Conservation (phyloP, 768 basidiomycete genomes). For the Mycena capillaripes region DNA sequence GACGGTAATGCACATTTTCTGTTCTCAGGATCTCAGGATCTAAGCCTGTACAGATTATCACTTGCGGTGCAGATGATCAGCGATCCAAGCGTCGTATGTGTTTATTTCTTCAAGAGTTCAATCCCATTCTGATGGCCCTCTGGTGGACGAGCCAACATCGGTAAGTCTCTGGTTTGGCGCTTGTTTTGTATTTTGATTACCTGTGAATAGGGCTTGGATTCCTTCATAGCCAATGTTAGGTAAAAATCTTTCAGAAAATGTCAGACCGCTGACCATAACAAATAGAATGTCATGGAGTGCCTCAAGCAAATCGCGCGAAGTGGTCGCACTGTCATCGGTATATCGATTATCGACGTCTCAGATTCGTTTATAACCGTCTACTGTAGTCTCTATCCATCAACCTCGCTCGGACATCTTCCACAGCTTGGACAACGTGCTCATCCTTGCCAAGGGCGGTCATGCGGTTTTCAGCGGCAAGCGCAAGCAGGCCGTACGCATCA, state of each 20-base stretch:
- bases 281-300: constrained; percentile 57
- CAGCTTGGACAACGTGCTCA: constrained; percentile 39
- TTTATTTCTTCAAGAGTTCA: background rate
- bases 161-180: constrained; percentile 33
- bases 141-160: constrained; percentile 48
- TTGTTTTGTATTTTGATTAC: background rate
- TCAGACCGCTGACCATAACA: background rate
- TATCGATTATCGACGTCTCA: background rate
- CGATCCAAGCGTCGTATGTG: constrained; percentile 50
- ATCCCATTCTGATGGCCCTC: background rate
- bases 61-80: constrained; percentile 58
- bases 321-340: constrained; percentile 51
- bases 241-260: background rate
- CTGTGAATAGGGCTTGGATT: constrained; percentile 53
- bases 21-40: background rate
- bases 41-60: constrained; percentile 41
- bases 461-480: constrained; percentile 42
- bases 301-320: constrained; percentile 54
- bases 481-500: constrained; percentile 47
- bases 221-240: constrained; percentile 52
- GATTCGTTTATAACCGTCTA: constrained; percentile 32
- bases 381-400: constrained; percentile 47
- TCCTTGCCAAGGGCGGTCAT: constrained; percentile 41
- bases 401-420: constrained; percentile 47
- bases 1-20: background rate